These are phyloP conservation scores for Scenedesmus sp. DNA, from an alignment of 163 green algal species.

Conservation along the genomic window DNA sequence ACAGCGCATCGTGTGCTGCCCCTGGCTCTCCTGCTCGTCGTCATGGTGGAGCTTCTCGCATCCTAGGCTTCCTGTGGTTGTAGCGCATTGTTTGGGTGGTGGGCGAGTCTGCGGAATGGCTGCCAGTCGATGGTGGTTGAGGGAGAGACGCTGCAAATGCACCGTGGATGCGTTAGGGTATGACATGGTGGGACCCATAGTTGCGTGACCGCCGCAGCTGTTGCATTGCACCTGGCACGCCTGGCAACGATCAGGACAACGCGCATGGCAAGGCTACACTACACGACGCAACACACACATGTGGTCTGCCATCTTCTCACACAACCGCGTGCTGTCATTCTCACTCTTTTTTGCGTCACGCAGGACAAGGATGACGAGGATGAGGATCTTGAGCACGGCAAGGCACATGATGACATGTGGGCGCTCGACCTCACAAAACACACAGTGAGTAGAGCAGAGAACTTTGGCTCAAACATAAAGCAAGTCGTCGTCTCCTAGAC, in stretches of 20 bases:
- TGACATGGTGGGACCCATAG: neutral
- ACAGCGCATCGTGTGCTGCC: too few species aligned
- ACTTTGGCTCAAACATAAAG: too few species aligned
- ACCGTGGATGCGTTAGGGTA: constrained; percentile 65
- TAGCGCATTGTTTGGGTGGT: neutral
- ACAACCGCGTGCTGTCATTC: too few species aligned
- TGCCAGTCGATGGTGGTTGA: constrained; percentile 49
- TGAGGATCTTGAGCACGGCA: constrained; percentile 85
- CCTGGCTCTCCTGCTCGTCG: too few species aligned
- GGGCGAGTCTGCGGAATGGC: neutral
- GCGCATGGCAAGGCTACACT: constrained; percentile 81
- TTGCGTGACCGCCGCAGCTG: constrained; percentile 49
- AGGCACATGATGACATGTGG: constrained; percentile 93
- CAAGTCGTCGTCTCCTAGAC: too few species aligned
- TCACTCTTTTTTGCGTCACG: constrained; percentile 11
- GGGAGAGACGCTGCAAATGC: constrained; percentile 30
- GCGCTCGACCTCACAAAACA: constrained; percentile 78
- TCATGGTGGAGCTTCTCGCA: too few species aligned
- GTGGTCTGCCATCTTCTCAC: too few species aligned
- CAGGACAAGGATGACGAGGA: constrained; percentile 84
- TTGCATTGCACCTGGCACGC: constrained; percentile 59
- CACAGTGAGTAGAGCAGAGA: constrained; percentile 51
- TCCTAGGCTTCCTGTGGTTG: neutral
- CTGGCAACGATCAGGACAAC: constrained; percentile 84
- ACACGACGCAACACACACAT: neutral